Conservation (phyloP, 345 rosid species). For the Gossypium arboreum region DNA sequence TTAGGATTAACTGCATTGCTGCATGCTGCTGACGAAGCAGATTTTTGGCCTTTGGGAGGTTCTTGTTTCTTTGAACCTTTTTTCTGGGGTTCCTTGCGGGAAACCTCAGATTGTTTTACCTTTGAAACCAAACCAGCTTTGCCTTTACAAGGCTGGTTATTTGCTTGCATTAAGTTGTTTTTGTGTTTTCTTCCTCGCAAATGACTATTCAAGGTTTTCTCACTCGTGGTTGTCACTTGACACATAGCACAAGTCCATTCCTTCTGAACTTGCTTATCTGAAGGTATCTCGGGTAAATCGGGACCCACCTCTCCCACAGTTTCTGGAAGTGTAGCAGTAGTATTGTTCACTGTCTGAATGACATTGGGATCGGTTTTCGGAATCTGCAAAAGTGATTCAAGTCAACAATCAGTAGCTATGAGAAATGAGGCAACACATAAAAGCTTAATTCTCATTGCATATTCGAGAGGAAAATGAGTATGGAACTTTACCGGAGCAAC, state of each 20-base stretch:
- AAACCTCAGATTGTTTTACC: not conserved
- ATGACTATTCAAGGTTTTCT: slow-evolving; percentile 18
- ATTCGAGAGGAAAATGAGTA: not conserved
- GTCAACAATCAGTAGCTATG: not conserved
- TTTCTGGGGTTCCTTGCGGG: not conserved
- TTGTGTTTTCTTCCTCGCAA: slow-evolving; percentile 26
- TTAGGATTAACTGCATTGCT: not conserved
- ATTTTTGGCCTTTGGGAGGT: not conserved
- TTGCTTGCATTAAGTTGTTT: slow-evolving; percentile 16
- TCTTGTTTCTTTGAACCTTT: not conserved
- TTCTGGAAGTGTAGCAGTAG: not conserved
- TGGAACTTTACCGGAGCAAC: slow-evolving; percentile 14
- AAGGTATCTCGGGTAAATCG: not conserved
- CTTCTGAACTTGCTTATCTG: slow-evolving; percentile 17
- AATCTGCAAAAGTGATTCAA: slow-evolving; percentile 1
- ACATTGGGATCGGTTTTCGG: not conserved
- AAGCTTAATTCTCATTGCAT: not conserved
- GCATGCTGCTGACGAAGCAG: not conserved
- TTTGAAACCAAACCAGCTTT: not conserved
- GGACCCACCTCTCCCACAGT: slow-evolving; percentile 1
- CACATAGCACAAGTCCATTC: slow-evolving; percentile 32
- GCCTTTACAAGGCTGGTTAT: slow-evolving; percentile 14
- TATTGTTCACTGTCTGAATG: not conserved
- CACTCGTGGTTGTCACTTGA: slow-evolving; percentile 19
- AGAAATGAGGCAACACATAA: not conserved